Conservation (phyloP, 2,329 filamentous ascomycete genomes). For the Tolypocladium tundrense region DNA sequence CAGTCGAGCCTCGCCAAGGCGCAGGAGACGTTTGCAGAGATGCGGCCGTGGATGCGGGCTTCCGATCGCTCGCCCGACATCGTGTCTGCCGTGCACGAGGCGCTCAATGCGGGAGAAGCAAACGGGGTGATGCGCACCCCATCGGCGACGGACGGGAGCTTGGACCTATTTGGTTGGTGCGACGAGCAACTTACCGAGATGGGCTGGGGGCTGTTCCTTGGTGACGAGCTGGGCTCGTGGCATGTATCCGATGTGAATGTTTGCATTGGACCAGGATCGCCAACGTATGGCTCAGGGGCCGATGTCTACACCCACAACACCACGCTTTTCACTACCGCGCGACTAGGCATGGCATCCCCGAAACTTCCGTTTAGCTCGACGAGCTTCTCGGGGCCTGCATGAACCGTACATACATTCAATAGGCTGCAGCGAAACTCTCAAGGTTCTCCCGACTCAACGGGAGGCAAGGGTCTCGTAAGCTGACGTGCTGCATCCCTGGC, state of each 20-base stretch:
- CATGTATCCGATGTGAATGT: conserved; percentile 3
- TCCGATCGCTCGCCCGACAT: conserved; percentile 16
- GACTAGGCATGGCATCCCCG: too few species aligned
- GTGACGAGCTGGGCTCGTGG: conserved; percentile 8
- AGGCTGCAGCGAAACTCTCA: too few species aligned
- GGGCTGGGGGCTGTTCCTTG: conserved; percentile 15
- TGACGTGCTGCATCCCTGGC: too few species aligned
- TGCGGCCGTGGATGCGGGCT: conserved; percentile 17
- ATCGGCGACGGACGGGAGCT: conserved; percentile 12
- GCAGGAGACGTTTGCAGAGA: conserved; percentile 14
- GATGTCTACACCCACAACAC: background rate
- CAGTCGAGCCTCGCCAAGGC: conserved; percentile 14
- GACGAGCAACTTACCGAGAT: conserved; percentile 17
- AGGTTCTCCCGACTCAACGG: too few species aligned
- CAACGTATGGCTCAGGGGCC: background rate
- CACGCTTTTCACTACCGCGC: too few species aligned
- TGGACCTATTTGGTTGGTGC: conserved; percentile 16
- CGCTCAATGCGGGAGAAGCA: conserved; percentile 9
- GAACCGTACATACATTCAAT: too few species aligned
- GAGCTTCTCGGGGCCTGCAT: too few species aligned
- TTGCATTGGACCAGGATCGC: background rate
- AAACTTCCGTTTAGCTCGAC: too few species aligned
- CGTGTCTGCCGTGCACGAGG: conserved; percentile 15
- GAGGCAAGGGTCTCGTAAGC: too few species aligned
- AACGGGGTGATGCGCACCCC: conserved; percentile 12